Percentiles rank a stretch among this genome's conserved stretches.
These are phyloP conservation scores for Sinapis alba DNA, from an alignment of 441 rosid species.

Conservation along the genomic window DNA sequence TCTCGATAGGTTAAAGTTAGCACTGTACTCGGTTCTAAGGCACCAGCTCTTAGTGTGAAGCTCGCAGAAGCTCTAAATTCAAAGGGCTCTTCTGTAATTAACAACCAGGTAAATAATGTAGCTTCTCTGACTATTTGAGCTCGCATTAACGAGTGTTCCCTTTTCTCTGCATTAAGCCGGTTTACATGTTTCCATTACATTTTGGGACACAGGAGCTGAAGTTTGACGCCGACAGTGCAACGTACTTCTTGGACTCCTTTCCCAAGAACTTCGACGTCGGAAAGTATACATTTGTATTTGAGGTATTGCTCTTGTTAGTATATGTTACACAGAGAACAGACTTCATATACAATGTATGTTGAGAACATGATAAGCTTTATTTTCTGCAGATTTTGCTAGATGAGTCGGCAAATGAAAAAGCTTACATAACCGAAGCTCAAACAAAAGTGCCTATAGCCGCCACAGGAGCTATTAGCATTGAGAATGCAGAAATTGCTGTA, in stretches of 20 bases:
- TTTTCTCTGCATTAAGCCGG: conserved; percentile 2
- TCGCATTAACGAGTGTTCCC: background rate
- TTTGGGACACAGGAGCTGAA: conserved; percentile 67
- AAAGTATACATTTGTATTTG: conserved; percentile 71
- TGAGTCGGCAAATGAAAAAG: conserved; percentile 59
- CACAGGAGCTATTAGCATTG: conserved; percentile 66
- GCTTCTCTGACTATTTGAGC: conserved; percentile 17
- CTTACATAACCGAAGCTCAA: conserved; percentile 63
- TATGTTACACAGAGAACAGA: background rate
- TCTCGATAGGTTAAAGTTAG: conserved; percentile 72
- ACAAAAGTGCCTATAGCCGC: conserved; percentile 60
- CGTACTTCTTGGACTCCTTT: conserved; percentile 54
- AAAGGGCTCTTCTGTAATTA: conserved; percentile 60
- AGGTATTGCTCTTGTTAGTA: conserved; percentile 54
- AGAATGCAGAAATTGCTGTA: conserved; percentile 70
- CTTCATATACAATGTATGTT: conserved; percentile 16
- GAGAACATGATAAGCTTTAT: conserved; percentile 13
- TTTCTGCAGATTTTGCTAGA: conserved; percentile 59
- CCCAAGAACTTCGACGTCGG: conserved; percentile 75
- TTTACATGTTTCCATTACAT: conserved; percentile 18
- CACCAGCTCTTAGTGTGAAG: conserved; percentile 81
- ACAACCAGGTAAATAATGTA: conserved; percentile 60
- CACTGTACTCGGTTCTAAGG: conserved; percentile 80
- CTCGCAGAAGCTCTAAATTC: conserved; percentile 57
- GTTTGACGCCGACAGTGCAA: conserved; percentile 55